phyloP scores from a whole-genome alignment of 2,329 filamentous ascomycete genomes.

The Fusarium mundagurra region DNA sequence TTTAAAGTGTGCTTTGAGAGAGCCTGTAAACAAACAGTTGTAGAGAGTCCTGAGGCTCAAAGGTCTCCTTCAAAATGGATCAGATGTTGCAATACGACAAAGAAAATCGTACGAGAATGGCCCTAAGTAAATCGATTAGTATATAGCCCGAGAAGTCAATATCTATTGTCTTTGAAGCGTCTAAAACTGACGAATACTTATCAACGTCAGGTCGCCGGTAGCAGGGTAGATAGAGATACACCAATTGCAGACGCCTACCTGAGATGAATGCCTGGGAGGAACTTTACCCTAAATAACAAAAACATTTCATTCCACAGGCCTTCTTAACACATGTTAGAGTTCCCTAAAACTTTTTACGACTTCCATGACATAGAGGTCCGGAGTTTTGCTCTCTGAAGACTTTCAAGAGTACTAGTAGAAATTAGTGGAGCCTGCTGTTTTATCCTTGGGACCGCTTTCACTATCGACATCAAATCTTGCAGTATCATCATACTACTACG shows the following conservation, averaged over 20 bases:
- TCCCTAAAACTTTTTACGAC: neutral
- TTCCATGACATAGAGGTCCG: neutral
- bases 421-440: conserved; percentile 20
- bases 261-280: neutral
- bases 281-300: neutral
- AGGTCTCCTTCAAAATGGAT: neutral
- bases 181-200: neutral
- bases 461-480: conserved; percentile 2
- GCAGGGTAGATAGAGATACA: neutral
- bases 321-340: neutral
- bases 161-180: neutral
- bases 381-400: neutral
- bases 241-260: too few relatives aligned
- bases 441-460: neutral
- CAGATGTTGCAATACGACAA: neutral
- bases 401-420: neutral
- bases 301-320: neutral
- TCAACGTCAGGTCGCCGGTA: neutral
- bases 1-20: neutral
- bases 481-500: neutral
- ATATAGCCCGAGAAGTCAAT: neutral
- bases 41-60: neutral
- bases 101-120: too few relatives aligned
- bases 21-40: neutral
- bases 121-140: neutral